These are phyloP conservation scores for Talaromyces thailandensis DNA, from an alignment of 495 filamentous ascomycete species.

Conservation along the genomic window DNA sequence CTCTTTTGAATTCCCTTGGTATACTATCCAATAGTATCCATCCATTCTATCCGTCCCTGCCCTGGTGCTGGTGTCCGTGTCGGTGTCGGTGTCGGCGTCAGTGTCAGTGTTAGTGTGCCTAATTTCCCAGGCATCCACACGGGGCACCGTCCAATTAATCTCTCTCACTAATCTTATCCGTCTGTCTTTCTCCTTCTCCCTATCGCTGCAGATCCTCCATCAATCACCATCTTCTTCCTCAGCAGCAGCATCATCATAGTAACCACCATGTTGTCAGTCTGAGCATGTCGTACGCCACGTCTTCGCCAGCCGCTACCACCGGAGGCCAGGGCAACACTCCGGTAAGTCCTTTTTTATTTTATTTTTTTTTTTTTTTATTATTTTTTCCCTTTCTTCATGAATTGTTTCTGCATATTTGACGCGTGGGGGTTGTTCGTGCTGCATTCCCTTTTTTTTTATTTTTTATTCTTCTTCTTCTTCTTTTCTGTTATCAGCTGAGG, in stretches of 20 bases:
- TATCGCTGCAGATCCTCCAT: slow-evolving; percentile 33
- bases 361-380: background rate
- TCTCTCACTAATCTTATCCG: slow-evolving; percentile 1
- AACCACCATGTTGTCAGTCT: slow-evolving; percentile 32
- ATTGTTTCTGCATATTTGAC: slow-evolving; percentile 5
- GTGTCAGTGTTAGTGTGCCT: background rate
- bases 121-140: slow-evolving; percentile 2
- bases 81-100: too few relatives aligned
- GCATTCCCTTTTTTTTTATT: too few relatives aligned
- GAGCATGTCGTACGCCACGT: slow-evolving; percentile 51
- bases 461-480: too few relatives aligned
- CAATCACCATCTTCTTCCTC: background rate
- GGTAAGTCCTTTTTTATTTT: slow-evolving; percentile 38
- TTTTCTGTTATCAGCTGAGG: slow-evolving; percentile 9
- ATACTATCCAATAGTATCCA: too few relatives aligned
- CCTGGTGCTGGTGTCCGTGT: background rate
- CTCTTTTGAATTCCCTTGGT: too few relatives aligned
- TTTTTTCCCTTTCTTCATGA: too few relatives aligned
- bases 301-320: slow-evolving; percentile 58
- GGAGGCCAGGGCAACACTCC: slow-evolving; percentile 57
- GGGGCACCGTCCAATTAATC: background rate
- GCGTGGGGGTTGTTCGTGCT: background rate
- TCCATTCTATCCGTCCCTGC: background rate
- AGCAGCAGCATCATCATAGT: background rate
- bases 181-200: background rate